A percentile compares a stretch with the other conserved stretches of the same genome.
Evolutionary conservation across 23 red algal genomes (phyloP).

Genomic region (Gracilaria vermiculophylla): DNA sequence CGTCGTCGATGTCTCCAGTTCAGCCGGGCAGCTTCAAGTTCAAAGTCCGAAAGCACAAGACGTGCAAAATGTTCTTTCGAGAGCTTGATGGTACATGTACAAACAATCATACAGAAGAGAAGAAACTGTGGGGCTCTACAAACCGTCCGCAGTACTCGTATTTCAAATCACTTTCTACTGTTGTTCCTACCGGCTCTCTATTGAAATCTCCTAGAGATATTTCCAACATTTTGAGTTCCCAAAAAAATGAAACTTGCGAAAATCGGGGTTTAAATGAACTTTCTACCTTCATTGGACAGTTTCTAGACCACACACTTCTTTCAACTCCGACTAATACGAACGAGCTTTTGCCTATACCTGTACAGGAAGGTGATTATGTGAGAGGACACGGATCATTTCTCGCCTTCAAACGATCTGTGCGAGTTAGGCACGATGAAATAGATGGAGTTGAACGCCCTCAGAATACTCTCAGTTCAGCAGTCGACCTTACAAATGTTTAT

Average conservation of each 20-base stretch:
- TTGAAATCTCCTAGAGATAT: conserved; percentile 16
- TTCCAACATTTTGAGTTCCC: conserved; percentile 25
- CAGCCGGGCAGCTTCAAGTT: too few species aligned
- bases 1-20: too few species aligned
- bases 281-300: conserved; percentile 50
- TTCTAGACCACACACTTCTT: conserved; percentile 56
- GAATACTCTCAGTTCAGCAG: conserved; percentile 19
- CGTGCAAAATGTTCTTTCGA: too few species aligned
- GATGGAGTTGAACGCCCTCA: not conserved
- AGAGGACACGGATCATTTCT: not conserved
- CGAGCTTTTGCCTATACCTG: not conserved
- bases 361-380: not conserved
- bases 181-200: not conserved
- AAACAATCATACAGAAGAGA: not conserved
- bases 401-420: not conserved
- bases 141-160: conserved; percentile 35
- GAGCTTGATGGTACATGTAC: conserved; percentile 21
- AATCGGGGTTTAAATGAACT: conserved; percentile 40
- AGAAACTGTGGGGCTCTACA: conserved; percentile 22
- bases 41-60: too few species aligned
- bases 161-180: not conserved
- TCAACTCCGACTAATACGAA: conserved; percentile 14
- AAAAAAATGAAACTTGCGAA: conserved; percentile 1
- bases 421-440: not conserved
- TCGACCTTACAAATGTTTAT: conserved; percentile 43